phyloP scores from a whole-genome alignment of 2,329 filamentous ascomycete species.

The Diatrype stigma region DNA sequence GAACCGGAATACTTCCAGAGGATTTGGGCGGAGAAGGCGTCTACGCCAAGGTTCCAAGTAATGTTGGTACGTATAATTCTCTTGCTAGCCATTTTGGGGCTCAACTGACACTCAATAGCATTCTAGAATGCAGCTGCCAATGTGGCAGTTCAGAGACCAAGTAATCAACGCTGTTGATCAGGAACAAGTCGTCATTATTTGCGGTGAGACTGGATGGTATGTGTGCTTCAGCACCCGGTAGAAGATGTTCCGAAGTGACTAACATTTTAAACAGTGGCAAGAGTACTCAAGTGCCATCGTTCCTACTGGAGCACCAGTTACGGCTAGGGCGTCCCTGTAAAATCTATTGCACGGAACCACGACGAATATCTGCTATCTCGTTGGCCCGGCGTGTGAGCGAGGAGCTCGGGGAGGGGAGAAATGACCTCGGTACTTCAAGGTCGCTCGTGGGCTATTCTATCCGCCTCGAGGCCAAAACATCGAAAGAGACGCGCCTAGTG shows the following conservation, averaged over 20 bases:
- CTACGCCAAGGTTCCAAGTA: constrained; percentile 60
- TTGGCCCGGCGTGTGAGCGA: constrained; percentile 89
- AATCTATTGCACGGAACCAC: constrained; percentile 91
- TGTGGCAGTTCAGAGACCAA: constrained; percentile 78
- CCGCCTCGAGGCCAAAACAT: constrained; percentile 82
- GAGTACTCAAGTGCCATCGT: constrained; percentile 94
- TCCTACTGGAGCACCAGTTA: constrained; percentile 85
- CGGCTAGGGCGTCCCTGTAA: constrained; percentile 78
- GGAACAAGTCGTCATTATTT: constrained; percentile 86
- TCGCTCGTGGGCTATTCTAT: constrained; percentile 95
- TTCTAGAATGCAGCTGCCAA: constrained; percentile 76
- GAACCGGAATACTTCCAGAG: constrained; percentile 49
- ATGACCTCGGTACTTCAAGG: constrained; percentile 74
- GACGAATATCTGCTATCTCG: constrained; percentile 93
- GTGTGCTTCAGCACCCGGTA: constrained; percentile 6
- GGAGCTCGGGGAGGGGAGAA: constrained; percentile 81
- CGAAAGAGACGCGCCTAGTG: constrained; percentile 75
- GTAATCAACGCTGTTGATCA: constrained; percentile 73
- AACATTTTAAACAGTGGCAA: constrained; percentile 60
- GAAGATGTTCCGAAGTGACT: constrained; percentile 12
- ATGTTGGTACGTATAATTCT: constrained; percentile 62
- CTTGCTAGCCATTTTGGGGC: no score
- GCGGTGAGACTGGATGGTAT: constrained; percentile 88
- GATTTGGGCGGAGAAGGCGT: constrained; percentile 57
- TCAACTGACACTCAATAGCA: constrained; percentile 28